A percentile compares a stretch with the other conserved stretches of the same genome.
Conservation (phyloP, 306 rosid species). For the Lupinus albus region DNA sequence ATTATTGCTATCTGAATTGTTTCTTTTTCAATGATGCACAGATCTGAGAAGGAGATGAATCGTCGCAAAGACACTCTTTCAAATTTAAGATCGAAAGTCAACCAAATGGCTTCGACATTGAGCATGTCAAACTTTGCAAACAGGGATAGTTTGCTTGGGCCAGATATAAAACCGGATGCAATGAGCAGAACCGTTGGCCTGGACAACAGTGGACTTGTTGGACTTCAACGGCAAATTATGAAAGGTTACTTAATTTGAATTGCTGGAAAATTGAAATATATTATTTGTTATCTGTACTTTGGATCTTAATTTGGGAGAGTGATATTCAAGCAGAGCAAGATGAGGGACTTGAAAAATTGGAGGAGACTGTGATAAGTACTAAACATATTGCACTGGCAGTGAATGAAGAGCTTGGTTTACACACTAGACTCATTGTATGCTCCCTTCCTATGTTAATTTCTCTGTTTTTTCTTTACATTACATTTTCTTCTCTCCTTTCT, state of each 20-base stretch:
- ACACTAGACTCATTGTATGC: constrained; percentile 89
- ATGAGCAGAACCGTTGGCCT: constrained; percentile 76
- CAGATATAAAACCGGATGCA: constrained; percentile 85
- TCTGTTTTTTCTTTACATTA: constrained; percentile 7
- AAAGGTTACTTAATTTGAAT: constrained; percentile 60
- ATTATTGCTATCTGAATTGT: constrained; percentile 33
- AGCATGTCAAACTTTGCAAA: constrained; percentile 87
- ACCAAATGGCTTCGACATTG: constrained; percentile 86
- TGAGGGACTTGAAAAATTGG: constrained; percentile 92
- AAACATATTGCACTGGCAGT: constrained; percentile 99
- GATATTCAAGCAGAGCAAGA: constrained; percentile 82
- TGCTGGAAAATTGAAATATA: constrained; percentile 25
- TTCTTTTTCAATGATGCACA: constrained; percentile 47
- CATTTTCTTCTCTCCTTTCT: constrained; percentile 22
- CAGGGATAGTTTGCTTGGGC: constrained; percentile 90
- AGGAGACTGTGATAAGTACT: constrained; percentile 87
- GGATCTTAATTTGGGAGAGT: constrained; percentile 39
- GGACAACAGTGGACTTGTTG: constrained; percentile 84
- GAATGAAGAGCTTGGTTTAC: constrained; percentile 89
- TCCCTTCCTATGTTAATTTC: constrained; percentile 19
- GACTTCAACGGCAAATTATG: constrained; percentile 90
- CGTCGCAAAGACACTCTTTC: constrained; percentile 85
- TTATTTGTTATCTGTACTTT: constrained; percentile 28
- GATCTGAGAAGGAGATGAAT: constrained; percentile 94
- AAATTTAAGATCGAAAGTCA: constrained; percentile 76